A percentile compares a stretch with the other conserved stretches of the same genome.
Conservation (phyloP, 2,329 filamentous ascomycete species). For the Zymoseptoria crescenta region DNA sequence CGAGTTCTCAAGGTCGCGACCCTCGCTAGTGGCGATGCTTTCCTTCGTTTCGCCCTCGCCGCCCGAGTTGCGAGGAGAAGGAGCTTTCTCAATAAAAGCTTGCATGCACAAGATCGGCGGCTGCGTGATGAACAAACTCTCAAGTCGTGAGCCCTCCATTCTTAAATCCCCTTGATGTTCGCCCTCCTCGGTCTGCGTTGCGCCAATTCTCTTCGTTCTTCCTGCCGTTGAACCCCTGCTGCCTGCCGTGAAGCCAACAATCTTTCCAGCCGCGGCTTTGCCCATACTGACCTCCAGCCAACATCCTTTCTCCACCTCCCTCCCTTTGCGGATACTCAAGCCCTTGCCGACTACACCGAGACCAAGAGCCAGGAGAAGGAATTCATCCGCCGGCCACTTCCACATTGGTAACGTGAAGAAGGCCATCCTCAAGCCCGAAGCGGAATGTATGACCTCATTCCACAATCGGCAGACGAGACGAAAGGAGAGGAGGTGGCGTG, state of each 20-base stretch:
- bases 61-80: neutral
- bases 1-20: neutral
- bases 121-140: conserved; percentile 19
- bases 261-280: conserved; percentile 12
- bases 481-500: conserved; percentile 8
- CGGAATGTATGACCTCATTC: conserved; percentile 11
- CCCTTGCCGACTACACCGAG: neutral
- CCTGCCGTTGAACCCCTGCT: neutral
- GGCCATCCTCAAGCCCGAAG: conserved; percentile 20
- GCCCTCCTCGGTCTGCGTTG: conserved; percentile 9
- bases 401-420: conserved; percentile 22
- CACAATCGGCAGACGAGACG: conserved; percentile 15
- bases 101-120: conserved; percentile 22
- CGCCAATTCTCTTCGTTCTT: neutral
- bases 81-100: conserved; percentile 13
- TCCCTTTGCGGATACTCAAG: neutral
- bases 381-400: conserved; percentile 12
- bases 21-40: neutral
- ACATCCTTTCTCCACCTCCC: conserved; percentile 7
- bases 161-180: conserved; percentile 14
- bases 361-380: conserved; percentile 16
- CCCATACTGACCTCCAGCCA: conserved; percentile 21
- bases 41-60: neutral
- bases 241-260: conserved; percentile 1
- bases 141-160: neutral